These are phyloP conservation scores for Heritiera littoralis DNA, from an alignment of 345 rosid genomes.

Conservation along the genomic window DNA sequence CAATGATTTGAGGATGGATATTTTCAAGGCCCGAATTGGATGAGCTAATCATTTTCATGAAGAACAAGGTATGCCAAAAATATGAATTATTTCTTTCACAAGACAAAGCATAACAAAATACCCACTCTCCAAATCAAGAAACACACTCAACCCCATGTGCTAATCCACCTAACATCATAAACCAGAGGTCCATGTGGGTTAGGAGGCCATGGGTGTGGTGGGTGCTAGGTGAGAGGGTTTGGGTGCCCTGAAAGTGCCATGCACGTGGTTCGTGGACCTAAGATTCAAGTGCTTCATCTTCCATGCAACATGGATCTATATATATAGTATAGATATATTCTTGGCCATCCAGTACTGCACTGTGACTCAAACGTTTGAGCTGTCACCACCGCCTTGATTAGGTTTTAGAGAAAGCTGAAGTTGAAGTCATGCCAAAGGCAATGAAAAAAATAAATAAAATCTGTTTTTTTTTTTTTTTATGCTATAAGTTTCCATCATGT, in stretches of 20 bases:
- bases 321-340: too few relatives aligned
- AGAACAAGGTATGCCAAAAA: not conserved
- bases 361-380: not conserved
- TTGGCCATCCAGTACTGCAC: not conserved
- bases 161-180: not conserved
- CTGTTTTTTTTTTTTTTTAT: not conserved
- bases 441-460: not conserved
- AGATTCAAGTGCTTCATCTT: not conserved
- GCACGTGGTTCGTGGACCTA: not conserved
- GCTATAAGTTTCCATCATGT: constrained; percentile 13
- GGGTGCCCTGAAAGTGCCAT: constrained; percentile 13
- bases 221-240: not conserved
- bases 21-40: not conserved
- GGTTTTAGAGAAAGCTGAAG: not conserved
- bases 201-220: not conserved
- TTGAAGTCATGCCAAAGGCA: not conserved
- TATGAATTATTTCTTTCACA: not conserved
- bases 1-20: not conserved
- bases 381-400: not conserved
- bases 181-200: constrained; percentile 12
- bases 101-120: not conserved
- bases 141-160: constrained; percentile 8
- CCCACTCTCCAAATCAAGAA: not conserved
- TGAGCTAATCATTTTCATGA: not conserved
- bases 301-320: constrained; percentile 1